Evolutionary conservation across 2,329 filamentous ascomycete species (phyloP).

Genomic region (Ceratocystiopsis minuta): DNA sequence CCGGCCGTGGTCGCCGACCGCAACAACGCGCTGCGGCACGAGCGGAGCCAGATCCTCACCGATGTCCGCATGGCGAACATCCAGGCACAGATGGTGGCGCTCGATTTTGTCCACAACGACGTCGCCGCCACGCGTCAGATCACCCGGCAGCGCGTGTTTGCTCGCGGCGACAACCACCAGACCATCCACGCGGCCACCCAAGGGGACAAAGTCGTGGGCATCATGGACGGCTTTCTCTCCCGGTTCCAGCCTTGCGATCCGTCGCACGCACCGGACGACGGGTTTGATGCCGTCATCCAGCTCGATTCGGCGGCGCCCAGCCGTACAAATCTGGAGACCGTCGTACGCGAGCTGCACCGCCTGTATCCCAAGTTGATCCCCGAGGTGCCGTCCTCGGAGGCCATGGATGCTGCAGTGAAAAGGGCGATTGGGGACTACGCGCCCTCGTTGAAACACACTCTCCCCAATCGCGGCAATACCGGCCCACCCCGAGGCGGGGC

Average conservation of each 20-base stretch:
- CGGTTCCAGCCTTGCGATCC: slow-evolving; percentile 66
- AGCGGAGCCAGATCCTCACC: slow-evolving; percentile 71
- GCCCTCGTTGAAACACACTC: slow-evolving; percentile 57
- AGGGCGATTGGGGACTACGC: slow-evolving; percentile 59
- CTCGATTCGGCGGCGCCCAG: slow-evolving; percentile 65
- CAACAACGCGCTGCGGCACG: slow-evolving; percentile 80
- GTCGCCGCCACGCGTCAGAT: slow-evolving; percentile 55
- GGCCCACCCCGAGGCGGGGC: slow-evolving; percentile 13
- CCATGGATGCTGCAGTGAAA: slow-evolving; percentile 65
- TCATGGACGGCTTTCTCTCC: slow-evolving; percentile 87
- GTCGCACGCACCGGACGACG: slow-evolving; percentile 51
- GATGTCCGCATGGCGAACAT: slow-evolving; percentile 46
- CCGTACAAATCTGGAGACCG: slow-evolving; percentile 66
- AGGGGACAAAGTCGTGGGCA: slow-evolving; percentile 55
- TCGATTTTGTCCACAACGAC: slow-evolving; percentile 75
- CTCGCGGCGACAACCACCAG: slow-evolving; percentile 89
- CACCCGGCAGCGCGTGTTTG: slow-evolving; percentile 61
- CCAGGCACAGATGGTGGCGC: slow-evolving; percentile 60
- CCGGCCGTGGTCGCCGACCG: slow-evolving; percentile 76
- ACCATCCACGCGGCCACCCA: slow-evolving; percentile 79
- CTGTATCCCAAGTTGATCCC: slow-evolving; percentile 61
- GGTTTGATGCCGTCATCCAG: slow-evolving; percentile 72
- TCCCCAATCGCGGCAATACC: slow-evolving; percentile 39
- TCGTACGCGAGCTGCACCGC: slow-evolving; percentile 53
- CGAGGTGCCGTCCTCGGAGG: slow-evolving; percentile 49